Conservation (phyloP, 164 flowering plant genomes). For the Pachysandra terminalis region DNA sequence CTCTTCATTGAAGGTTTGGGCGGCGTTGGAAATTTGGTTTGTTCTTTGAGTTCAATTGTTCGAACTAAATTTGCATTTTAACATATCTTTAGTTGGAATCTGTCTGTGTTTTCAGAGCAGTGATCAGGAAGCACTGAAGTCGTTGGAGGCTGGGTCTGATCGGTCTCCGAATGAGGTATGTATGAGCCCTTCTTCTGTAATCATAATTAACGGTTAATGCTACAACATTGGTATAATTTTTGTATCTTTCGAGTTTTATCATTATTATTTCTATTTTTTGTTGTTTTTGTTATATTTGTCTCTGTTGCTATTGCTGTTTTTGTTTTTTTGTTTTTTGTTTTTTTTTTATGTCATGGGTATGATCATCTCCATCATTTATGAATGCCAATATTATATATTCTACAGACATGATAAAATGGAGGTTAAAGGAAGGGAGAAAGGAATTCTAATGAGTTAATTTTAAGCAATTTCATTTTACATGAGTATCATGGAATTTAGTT, state of each 20-base stretch:
- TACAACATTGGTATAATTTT: too few relatives aligned
- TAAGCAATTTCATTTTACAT: background rate
- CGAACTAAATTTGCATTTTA: background rate
- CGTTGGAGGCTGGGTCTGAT: slow-evolving; percentile 21
- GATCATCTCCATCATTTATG: too few relatives aligned
- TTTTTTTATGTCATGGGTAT: too few relatives aligned
- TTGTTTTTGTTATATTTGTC: too few relatives aligned
- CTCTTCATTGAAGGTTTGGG: slow-evolving; percentile 49
- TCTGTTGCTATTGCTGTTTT: too few relatives aligned
- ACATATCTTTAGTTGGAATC: background rate
- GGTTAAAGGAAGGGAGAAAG: slow-evolving; percentile 6
- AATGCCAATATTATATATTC: too few relatives aligned
- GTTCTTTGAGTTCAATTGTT: slow-evolving; percentile 1
- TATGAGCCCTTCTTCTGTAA: background rate
- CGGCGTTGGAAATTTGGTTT: background rate
- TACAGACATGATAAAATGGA: background rate
- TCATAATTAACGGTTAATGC: background rate
- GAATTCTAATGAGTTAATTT: slow-evolving; percentile 3
- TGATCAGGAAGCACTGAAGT: slow-evolving; percentile 60
- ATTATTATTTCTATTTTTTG: too few relatives aligned
- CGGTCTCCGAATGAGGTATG: slow-evolving; percentile 21
- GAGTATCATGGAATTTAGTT: background rate
- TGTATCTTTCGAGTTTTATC: slow-evolving; percentile 1
- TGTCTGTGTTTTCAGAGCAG: slow-evolving; percentile 31
- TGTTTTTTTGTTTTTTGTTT: too few relatives aligned